phyloP scores from a whole-genome alignment of 1,139 yeast genomes.

The Debaryomyces nepalensis region DNA sequence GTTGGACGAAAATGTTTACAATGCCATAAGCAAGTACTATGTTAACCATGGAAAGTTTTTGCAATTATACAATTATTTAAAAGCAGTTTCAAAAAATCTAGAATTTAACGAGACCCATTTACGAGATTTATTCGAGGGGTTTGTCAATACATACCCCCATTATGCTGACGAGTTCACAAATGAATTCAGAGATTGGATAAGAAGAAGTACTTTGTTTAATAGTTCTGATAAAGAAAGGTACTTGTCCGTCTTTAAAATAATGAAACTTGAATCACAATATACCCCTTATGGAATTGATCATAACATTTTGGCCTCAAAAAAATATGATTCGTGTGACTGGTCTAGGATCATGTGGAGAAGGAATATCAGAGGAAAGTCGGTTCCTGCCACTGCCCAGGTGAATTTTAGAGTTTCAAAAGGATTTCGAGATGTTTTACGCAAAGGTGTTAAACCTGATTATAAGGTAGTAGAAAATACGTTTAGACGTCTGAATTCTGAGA shows the following conservation, averaged over 20 bases:
- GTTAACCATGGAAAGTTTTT: slow-evolving; percentile 31
- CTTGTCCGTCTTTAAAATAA: slow-evolving; percentile 23
- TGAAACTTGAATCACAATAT: slow-evolving; percentile 33
- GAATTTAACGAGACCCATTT: slow-evolving; percentile 29
- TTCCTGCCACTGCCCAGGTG: slow-evolving; percentile 29
- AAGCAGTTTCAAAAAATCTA: slow-evolving; percentile 23
- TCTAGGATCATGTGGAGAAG: slow-evolving; percentile 21
- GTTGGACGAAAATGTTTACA: slow-evolving; percentile 22
- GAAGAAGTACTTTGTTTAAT: slow-evolving; percentile 13
- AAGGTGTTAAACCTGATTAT: slow-evolving; percentile 45
- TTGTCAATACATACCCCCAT: slow-evolving; percentile 41
- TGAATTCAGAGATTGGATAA: slow-evolving; percentile 31
- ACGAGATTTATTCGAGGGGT: slow-evolving; percentile 32
- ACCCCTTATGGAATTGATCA: slow-evolving; percentile 34
- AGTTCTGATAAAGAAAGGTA: slow-evolving; percentile 16
- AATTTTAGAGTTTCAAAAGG: slow-evolving; percentile 41
- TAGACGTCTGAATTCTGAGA: slow-evolving; percentile 27
- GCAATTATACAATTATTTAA: slow-evolving; percentile 30
- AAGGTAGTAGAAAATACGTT: slow-evolving; percentile 38
- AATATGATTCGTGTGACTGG: slow-evolving; percentile 29
- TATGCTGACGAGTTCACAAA: slow-evolving; percentile 31
- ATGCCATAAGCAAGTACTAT: slow-evolving; percentile 31
- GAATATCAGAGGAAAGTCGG: slow-evolving; percentile 21
- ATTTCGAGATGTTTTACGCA: slow-evolving; percentile 35
- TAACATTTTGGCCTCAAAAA: slow-evolving; percentile 19